These are phyloP conservation scores for Starmera caribaea DNA, from an alignment of 805 yeast genomes.

Conservation along the genomic window DNA sequence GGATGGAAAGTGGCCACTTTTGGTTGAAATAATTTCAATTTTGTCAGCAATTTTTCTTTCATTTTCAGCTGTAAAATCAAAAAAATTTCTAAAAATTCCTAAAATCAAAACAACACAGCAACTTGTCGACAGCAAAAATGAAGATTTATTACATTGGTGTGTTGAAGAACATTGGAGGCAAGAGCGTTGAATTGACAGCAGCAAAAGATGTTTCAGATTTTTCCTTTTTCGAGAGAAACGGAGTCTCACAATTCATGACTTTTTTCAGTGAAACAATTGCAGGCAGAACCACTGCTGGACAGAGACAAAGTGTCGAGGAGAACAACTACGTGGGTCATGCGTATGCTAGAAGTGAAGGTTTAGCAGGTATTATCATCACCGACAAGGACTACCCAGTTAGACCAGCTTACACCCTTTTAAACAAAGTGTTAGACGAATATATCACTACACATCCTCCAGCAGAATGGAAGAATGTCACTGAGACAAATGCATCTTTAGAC, in stretches of 20 bases:
- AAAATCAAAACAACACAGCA: slow-evolving; percentile 2
- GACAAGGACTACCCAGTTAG: slow-evolving; percentile 96
- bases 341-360: slow-evolving; percentile 80
- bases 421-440: slow-evolving; percentile 87
- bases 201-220: slow-evolving; percentile 80
- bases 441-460: slow-evolving; percentile 67
- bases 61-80: neutral
- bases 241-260: slow-evolving; percentile 88
- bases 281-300: slow-evolving; percentile 78
- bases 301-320: slow-evolving; percentile 92
- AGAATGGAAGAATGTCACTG: slow-evolving; percentile 52
- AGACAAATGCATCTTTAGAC: slow-evolving; percentile 33
- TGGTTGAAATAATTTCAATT: neutral
- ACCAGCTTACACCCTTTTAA: slow-evolving; percentile 89
- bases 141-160: slow-evolving; percentile 88
- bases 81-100: neutral
- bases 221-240: slow-evolving; percentile 76
- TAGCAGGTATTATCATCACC: slow-evolving; percentile 84
- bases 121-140: slow-evolving; percentile 41
- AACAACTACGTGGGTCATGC: slow-evolving; percentile 82
- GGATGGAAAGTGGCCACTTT: too few relatives aligned
- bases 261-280: slow-evolving; percentile 89
- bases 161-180: slow-evolving; percentile 49
- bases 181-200: slow-evolving; percentile 66
- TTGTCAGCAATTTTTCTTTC: neutral